Percentiles rank a stretch among this genome's conserved stretches.
phyloP scores from a whole-genome alignment of 1,139 yeast genomes.

The Hansenula anomala region DNA sequence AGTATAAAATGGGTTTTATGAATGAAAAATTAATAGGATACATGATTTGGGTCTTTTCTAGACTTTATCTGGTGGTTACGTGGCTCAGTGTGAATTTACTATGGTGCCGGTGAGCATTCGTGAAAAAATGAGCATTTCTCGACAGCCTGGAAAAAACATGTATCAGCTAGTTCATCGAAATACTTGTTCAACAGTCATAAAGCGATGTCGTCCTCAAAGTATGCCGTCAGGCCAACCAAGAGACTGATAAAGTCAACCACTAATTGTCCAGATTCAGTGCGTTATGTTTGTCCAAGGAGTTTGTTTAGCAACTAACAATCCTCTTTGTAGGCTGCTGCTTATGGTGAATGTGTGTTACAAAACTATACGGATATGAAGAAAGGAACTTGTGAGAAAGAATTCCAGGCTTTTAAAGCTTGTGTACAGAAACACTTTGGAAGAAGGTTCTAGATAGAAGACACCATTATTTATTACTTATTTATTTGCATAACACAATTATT shows the following conservation, averaged over 20 bases:
- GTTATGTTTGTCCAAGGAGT: no score
- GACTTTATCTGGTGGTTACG: no score
- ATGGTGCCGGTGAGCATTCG: no score
- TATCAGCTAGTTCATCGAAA: no score
- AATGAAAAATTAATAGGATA: no score
- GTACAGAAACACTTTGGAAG: slow-evolving; percentile 35
- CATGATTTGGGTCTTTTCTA: no score
- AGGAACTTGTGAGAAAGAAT: slow-evolving; percentile 56
- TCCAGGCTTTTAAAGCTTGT: slow-evolving; percentile 51
- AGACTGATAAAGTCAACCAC: slow-evolving; percentile 14
- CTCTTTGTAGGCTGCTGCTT: slow-evolving; percentile 37
- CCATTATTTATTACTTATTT: slow-evolving; percentile 1
- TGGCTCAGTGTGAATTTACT: no score
- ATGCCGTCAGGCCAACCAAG: slow-evolving; percentile 8
- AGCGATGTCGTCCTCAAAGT: neutral
- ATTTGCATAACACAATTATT: neutral
- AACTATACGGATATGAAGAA: slow-evolving; percentile 51
- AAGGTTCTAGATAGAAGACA: neutral
- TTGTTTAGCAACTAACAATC: neutral
- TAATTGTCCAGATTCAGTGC: slow-evolving; percentile 13
- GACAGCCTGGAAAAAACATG: no score
- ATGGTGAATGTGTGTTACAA: slow-evolving; percentile 59
- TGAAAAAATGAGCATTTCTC: no score
- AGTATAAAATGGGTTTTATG: no score
- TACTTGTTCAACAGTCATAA: no score